Evolutionary conservation across 176 grass and related monocot genomes (phyloP).

Genomic region (Zoysia japonica): DNA sequence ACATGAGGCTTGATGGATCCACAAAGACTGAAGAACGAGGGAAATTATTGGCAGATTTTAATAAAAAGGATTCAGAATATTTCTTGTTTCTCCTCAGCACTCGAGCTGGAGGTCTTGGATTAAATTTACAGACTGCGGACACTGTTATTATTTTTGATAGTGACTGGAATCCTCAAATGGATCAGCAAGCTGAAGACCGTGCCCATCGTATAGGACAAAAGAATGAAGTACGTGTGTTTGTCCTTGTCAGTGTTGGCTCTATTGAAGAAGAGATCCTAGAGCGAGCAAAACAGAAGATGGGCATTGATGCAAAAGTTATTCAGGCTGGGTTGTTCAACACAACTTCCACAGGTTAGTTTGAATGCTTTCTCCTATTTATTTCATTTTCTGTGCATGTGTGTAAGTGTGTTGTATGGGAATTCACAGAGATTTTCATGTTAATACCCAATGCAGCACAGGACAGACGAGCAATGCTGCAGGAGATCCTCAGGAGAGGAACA

Average conservation of each 20-base stretch:
- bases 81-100: constrained; percentile 99
- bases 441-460: constrained; percentile 72
- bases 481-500: constrained; percentile 94
- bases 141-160: constrained; percentile 99
- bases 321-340: constrained; percentile 96
- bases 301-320: constrained; percentile 99
- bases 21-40: constrained; percentile 97
- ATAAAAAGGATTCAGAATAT: constrained; percentile 87
- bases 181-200: constrained; percentile 97
- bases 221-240: constrained; percentile 98
- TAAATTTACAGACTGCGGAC: constrained; percentile 96
- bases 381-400: neutral
- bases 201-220: constrained; percentile 98
- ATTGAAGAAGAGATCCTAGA: constrained; percentile 99
- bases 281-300: constrained; percentile 99
- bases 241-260: constrained; percentile 95
- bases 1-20: constrained; percentile 95
- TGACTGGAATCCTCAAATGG: constrained; percentile 99
- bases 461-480: constrained; percentile 82
- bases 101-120: constrained; percentile 89
- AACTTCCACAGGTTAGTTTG: constrained; percentile 81
- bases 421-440: constrained; percentile 30
- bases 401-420: neutral
- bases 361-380: constrained; percentile 20
- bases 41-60: constrained; percentile 76